phyloP scores from a whole-genome alignment of 306 rosid genomes.

The Hippophae rhamnoides region DNA sequence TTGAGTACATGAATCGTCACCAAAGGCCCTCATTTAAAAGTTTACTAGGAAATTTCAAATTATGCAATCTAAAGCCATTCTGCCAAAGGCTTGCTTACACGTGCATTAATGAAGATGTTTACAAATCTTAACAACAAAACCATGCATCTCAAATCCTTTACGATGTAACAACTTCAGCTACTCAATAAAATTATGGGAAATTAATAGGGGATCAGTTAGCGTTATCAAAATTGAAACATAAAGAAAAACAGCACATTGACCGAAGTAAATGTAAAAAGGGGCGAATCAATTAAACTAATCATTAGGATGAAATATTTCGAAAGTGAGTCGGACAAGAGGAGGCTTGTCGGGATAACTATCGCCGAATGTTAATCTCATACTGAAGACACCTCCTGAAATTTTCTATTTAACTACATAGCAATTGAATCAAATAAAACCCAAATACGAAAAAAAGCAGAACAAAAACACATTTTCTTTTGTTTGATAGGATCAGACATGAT shows the following conservation, averaged over 20 bases:
- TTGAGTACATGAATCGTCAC: no score
- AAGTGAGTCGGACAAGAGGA: conserved; percentile 25
- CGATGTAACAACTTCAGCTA: not conserved
- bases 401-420: not conserved
- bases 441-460: not conserved
- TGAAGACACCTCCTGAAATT: conserved; percentile 21
- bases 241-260: not conserved
- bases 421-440: not conserved
- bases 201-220: no score
- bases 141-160: no score
- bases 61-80: no score
- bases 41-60: no score
- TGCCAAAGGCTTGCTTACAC: no score
- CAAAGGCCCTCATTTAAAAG: no score
- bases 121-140: no score
- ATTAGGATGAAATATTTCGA: conserved; percentile 23
- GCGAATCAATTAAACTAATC: conserved; percentile 6
- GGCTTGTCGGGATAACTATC: conserved; percentile 24
- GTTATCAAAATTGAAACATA: not conserved
- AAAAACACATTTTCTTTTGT: not conserved
- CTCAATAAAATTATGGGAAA: not conserved
- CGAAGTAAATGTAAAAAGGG: not conserved
- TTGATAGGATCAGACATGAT: not conserved
- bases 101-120: no score
- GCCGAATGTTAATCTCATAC: conserved; percentile 24